Evolutionary conservation across 768 basidiomycete species (phyloP), one percentile per base, ranked within the genome.

Genomic region (Mycena filopes): DNA sequence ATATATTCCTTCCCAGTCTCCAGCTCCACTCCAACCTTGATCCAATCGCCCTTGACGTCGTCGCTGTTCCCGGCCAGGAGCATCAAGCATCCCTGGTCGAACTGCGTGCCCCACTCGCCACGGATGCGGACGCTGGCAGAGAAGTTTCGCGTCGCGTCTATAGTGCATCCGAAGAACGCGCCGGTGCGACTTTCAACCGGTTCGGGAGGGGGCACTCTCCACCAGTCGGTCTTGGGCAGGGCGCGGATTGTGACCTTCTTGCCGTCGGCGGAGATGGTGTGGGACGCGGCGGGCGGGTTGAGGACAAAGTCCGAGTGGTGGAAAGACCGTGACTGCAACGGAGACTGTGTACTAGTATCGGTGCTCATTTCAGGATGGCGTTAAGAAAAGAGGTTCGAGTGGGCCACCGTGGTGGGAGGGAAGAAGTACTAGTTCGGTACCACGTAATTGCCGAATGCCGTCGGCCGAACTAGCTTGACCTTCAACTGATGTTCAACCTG

Each of bases 1-100:
- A 55, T 48, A 29, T 63, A 63, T 55, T 67, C 66, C n/a, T 29
- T 16, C 5, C 60, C 66, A 9, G 61, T 54, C 56, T 67, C 66
- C 7, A 67, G 21, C 51, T 67, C 66, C 3, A 63, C 61, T 7
- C 66, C 66, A 2, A 41, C 66, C 28, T 67, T 67, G 41, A 67
- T 55, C 66, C 66, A 67, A 28, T 63, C 49, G 25, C 66, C 66
- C 31, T 54, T 26, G 1, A 49, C 60, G n/a, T 60, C 66, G 29
- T 7, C n/a, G 33, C 43, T 55, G 56, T 54, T 29, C 0, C 65
- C 55, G 4, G 61, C 51, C n/a, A 67, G 49, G n/a, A 67, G 61
- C 66, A 67, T 67, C 38, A 67, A 20, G 25, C 60, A 63, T n/a
- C 60, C 66, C 16, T 67, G 66, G 57, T 67, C 66, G 41, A 60